Evolutionary conservation across 805 yeast genomes (phyloP), one percentile per base, ranked within the genome.

Genomic region (Candida andamanensis): DNA sequence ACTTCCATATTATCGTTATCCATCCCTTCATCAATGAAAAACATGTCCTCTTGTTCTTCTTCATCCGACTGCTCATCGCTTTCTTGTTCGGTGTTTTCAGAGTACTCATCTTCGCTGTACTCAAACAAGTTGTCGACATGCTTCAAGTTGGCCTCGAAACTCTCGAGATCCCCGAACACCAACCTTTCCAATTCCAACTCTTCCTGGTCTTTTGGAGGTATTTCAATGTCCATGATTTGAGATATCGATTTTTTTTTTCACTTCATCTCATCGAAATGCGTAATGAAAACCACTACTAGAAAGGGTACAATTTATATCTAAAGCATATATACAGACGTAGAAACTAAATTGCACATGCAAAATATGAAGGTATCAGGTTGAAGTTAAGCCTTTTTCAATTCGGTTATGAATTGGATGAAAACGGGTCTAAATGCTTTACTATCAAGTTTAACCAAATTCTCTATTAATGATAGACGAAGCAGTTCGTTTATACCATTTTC

Each of bases 111-210:
- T 26, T 64, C 60, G 6, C 66, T 62, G 40, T 62, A 61, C 22
- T 67, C 69, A 45, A 63, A 74, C 24, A 78, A 60, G 40, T 78
- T 69, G 43, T 80, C 85, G 30, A 78, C 60, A 36, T 72, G 69
- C 35, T 70, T 76, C 49, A 85, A 63, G 38, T 78, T 81, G 19
- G 56, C 50, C 47, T 78, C 84, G 60, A 83, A 81, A 18, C 90
- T 82, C 34, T 76, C 82, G 3, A 69, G 46, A 52, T 92, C 97
- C 11, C 98, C 97, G 59, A 92, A 89, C 4, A 92, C 95, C 10
- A 85, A 67, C 54, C 75, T 83, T 41, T 89, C 95, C 30, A 92
- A 70, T 35, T 63, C 72, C 26, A 79, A 46, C 56, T 92, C 98
- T 53, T 86, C 96, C 31, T 74, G 80, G 53, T 85, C 94, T 45